These are phyloP conservation scores for Annulohypoxylon bovei DNA, from an alignment of 495 filamentous ascomycete species.

Conservation along the genomic window DNA sequence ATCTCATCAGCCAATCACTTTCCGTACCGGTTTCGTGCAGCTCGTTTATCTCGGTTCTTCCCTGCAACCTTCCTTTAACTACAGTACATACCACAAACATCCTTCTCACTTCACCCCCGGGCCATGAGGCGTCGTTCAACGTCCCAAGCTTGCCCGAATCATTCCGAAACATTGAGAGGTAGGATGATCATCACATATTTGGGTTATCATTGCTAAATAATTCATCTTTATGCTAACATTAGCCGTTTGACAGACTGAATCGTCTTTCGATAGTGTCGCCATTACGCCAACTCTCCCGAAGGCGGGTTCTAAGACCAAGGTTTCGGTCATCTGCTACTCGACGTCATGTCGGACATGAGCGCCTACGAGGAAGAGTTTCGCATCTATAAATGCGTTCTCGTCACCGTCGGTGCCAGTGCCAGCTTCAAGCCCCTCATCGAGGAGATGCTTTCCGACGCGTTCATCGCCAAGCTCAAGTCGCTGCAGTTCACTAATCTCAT, in stretches of 20 bases:
- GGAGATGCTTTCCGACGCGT: constrained; percentile 68
- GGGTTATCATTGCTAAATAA: neutral
- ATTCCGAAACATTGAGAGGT: neutral
- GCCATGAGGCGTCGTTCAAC: neutral
- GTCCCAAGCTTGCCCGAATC: neutral
- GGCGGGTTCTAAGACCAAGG: neutral
- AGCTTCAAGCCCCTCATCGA: constrained; percentile 76
- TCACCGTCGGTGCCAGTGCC: constrained; percentile 93
- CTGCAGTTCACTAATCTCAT: constrained; percentile 71
- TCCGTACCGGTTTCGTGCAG: neutral
- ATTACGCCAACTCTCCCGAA: neutral
- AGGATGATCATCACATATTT: neutral
- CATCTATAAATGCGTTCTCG: constrained; percentile 57
- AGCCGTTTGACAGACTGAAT: neutral
- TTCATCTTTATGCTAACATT: neutral
- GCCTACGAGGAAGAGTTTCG: neutral
- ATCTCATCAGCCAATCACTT: neutral
- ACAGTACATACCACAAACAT: no score
- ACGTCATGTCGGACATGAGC: neutral
- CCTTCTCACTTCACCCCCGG: neutral
- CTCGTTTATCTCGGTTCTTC: neutral
- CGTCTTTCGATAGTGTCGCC: neutral
- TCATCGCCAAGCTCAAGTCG: constrained; percentile 65
- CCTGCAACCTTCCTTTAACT: neutral
- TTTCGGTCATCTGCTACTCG: neutral